Conservation (phyloP, 345 rosid species). For the Rhodamnia rubescens region DNA sequence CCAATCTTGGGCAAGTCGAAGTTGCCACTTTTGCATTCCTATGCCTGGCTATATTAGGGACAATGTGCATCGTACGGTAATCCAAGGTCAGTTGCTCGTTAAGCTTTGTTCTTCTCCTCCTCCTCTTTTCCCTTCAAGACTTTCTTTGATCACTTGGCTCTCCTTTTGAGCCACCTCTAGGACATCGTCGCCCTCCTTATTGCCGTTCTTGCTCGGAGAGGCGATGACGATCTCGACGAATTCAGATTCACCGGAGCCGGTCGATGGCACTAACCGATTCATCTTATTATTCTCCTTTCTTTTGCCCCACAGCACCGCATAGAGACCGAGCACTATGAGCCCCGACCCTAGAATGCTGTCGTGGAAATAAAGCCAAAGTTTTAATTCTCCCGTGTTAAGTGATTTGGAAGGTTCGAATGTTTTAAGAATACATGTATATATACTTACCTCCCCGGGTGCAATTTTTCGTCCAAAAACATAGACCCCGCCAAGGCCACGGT, state of each 20-base stretch:
- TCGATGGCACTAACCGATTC: not conserved
- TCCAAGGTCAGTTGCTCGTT: not conserved
- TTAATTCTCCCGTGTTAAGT: not conserved
- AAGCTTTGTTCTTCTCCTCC: not conserved
- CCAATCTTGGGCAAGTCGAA: too few species aligned
- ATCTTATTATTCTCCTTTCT: conserved; percentile 2
- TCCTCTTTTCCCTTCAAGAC: not conserved
- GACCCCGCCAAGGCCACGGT: conserved; percentile 5
- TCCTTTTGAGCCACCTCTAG: not conserved
- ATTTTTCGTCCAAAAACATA: conserved; percentile 11
- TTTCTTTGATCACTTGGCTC: too few species aligned
- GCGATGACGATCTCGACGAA: not conserved
- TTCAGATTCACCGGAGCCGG: not conserved
- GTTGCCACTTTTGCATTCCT: too few species aligned
- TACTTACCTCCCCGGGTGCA: conserved; percentile 20
- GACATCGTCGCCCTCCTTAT: not conserved
- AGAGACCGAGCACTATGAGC: not conserved
- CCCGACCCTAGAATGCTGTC: not conserved
- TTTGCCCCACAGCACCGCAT: conserved; percentile 18
- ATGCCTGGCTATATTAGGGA: too few species aligned
- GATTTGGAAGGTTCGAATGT: not conserved
- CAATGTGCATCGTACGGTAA: not conserved
- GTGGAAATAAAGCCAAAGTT: not conserved
- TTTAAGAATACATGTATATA: not conserved
- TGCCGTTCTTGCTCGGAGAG: not conserved